Conservation (phyloP, 2,329 filamentous ascomycete species). For the Sporothrix euskadiensis region DNA sequence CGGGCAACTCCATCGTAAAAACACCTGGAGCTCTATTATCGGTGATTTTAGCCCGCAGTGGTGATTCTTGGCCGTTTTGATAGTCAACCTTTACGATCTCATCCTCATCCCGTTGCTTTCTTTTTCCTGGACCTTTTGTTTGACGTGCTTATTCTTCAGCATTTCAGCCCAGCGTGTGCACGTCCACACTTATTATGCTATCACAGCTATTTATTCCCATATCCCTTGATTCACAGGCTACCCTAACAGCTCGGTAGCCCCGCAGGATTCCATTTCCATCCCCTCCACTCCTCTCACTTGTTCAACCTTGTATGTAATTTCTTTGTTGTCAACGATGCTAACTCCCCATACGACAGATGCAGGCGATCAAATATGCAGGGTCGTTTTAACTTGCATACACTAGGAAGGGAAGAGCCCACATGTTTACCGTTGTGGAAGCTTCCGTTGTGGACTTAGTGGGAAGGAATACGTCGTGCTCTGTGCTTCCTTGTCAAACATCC, state of each 20-base stretch:
- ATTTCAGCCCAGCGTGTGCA: neutral
- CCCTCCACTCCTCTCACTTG: neutral
- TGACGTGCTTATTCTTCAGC: conserved; percentile 3
- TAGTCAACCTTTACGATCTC: neutral
- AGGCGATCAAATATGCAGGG: conserved; percentile 9
- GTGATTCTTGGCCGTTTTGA: neutral
- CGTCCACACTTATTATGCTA: neutral
- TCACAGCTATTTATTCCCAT: neutral
- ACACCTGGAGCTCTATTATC: neutral
- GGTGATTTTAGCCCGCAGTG: neutral
- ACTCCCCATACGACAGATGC: neutral
- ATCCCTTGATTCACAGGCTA: neutral
- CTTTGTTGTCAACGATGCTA: neutral
- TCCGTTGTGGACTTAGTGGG: neutral
- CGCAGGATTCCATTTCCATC: neutral
- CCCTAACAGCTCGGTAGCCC: neutral
- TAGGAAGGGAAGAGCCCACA: neutral
- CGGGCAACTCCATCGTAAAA: too few relatives aligned
- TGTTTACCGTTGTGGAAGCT: neutral
- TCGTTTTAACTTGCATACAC: conserved; percentile 6
- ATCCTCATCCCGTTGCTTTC: neutral
- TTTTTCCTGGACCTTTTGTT: neutral
- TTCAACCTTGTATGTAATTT: neutral
- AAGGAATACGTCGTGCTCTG: neutral
- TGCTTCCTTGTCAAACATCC: neutral